Conservation (phyloP, 1,139 yeast genomes). For the Meyerozyma elateridarum region DNA sequence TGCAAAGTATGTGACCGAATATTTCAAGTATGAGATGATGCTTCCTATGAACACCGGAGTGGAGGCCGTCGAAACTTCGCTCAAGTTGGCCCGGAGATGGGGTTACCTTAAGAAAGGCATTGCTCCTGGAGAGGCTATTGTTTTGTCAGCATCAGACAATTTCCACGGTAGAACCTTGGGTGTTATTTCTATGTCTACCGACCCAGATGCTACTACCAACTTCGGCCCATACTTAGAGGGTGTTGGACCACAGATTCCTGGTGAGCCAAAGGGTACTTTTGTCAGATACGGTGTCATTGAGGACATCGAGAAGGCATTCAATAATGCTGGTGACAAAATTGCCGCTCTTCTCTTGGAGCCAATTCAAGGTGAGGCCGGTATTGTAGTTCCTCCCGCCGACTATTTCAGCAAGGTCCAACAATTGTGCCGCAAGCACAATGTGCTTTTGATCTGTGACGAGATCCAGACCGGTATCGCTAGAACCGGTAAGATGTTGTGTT, state of each 20-base stretch:
- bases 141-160: constrained; percentile 80
- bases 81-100: constrained; percentile 96
- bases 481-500: constrained; percentile 90
- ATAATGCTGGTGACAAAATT: constrained; percentile 81
- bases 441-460: constrained; percentile 89
- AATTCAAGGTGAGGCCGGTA: constrained; percentile 98
- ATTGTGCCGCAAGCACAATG: constrained; percentile 79
- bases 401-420: constrained; percentile 70
- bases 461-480: constrained; percentile 97
- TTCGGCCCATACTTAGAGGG: constrained; percentile 88
- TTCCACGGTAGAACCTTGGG: constrained; percentile 98
- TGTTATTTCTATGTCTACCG: constrained; percentile 93
- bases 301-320: constrained; percentile 80
- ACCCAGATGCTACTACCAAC: constrained; percentile 82
- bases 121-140: constrained; percentile 77
- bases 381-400: constrained; percentile 85
- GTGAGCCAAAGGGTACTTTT: constrained; percentile 45
- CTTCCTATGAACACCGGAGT: constrained; percentile 99
- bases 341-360: constrained; percentile 94
- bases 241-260: constrained; percentile 79
- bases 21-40: constrained; percentile 85
- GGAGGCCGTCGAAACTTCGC: constrained; percentile 94
- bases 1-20: constrained; percentile 87
- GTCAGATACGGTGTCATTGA: constrained; percentile 79
- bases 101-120: constrained; percentile 88